Conservation (phyloP, 1,284 basidiomycete genomes). For the Microbotryum intermedium region DNA sequence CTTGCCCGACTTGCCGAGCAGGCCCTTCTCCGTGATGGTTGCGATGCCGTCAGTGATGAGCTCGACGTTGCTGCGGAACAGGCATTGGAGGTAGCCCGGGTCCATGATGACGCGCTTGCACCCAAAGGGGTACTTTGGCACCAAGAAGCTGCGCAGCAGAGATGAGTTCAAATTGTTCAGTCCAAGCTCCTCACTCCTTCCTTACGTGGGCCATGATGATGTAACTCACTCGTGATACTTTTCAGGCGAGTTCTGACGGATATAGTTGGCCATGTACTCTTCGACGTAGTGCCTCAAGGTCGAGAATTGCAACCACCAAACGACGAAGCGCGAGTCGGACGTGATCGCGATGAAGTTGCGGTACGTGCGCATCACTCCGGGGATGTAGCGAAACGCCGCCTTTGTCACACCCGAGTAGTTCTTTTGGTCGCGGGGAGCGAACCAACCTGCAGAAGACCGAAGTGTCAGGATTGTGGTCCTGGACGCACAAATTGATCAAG, state of each 20-base stretch:
- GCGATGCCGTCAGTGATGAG: constrained; percentile 17
- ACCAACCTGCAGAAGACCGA: constrained; percentile 15
- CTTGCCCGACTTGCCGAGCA: constrained; percentile 9
- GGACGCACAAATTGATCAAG: not conserved
- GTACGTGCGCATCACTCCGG: constrained; percentile 1
- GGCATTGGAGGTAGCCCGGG: constrained; percentile 15
- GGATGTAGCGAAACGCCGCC: constrained; percentile 2
- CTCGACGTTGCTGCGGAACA: constrained; percentile 16
- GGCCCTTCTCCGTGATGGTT: constrained; percentile 22
- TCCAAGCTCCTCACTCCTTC: not conserved
- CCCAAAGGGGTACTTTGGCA: constrained; percentile 6
- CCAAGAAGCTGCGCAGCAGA: too few species aligned
- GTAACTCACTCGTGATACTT: constrained; percentile 26
- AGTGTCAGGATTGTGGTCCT: constrained; percentile 15
- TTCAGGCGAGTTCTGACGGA: constrained; percentile 27
- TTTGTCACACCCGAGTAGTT: constrained; percentile 1
- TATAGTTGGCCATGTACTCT: constrained; percentile 22
- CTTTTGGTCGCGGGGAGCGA: constrained; percentile 7
- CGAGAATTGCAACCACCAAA: constrained; percentile 21
- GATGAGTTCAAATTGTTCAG: not conserved
- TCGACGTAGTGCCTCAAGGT: constrained; percentile 21
- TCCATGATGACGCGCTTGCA: constrained; percentile 8
- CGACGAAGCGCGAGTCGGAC: constrained; percentile 14
- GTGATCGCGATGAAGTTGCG: constrained; percentile 8
- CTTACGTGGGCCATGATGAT: constrained; percentile 17